phyloP scores from a whole-genome alignment of 371 early-diverging fungal species.

The Lichtheimia hyalospora region DNA sequence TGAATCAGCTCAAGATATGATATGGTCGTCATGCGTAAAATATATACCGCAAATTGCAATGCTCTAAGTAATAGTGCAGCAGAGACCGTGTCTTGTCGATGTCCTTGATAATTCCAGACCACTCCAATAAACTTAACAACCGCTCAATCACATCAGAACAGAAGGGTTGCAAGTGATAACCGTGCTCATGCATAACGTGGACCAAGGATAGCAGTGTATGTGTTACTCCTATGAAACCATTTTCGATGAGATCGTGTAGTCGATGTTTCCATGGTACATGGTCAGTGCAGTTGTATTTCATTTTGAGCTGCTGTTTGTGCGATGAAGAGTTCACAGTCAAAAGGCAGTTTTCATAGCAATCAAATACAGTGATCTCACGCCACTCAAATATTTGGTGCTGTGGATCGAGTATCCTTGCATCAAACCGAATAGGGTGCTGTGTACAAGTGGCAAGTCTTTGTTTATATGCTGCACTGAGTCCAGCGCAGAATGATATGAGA shows the following conservation, averaged over 20 bases:
- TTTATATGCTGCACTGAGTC: slow-evolving; percentile 16
- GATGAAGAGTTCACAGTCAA: not conserved
- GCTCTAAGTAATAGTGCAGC: slow-evolving; percentile 11
- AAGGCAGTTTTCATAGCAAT: not conserved
- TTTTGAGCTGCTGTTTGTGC: not conserved
- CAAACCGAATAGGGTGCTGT: not conserved
- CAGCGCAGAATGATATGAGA: slow-evolving; percentile 12
- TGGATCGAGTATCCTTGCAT: not conserved
- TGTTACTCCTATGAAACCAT: slow-evolving; percentile 1
- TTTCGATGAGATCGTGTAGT: slow-evolving; percentile 5
- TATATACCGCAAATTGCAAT: slow-evolving; percentile 9
- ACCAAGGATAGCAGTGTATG: slow-evolving; percentile 8
- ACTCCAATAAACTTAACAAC: slow-evolving; percentile 8
- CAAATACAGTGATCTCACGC: slow-evolving; percentile 3
- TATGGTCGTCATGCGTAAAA: not conserved
- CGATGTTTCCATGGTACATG: not conserved
- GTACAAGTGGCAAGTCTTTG: not conserved
- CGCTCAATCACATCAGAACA: slow-evolving; percentile 3
- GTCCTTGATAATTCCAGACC: slow-evolving; percentile 16
- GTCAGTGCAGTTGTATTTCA: not conserved
- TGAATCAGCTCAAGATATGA: too few species aligned
- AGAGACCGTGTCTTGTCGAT: slow-evolving; percentile 6
- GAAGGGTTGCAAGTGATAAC: slow-evolving; percentile 3
- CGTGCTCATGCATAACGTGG: slow-evolving; percentile 8
- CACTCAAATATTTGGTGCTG: not conserved